A percentile compares a stretch with the other conserved stretches of the same genome.
Conservation (phyloP, 2,329 filamentous ascomycete species). For the Rutstroemia sydowiana region DNA sequence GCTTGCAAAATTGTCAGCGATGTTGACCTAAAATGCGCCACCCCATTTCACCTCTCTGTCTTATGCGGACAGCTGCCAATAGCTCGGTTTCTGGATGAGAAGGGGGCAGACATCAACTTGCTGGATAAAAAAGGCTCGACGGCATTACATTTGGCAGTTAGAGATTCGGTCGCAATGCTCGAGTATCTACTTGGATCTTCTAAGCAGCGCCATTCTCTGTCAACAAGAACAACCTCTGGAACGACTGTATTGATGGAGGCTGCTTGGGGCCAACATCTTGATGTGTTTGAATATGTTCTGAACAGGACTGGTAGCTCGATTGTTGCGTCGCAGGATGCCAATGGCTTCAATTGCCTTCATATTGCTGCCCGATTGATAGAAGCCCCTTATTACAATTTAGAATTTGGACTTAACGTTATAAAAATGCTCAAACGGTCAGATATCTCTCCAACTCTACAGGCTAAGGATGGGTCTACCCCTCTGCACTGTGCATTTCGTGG, state of each 20-base stretch:
- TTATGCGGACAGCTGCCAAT: not conserved
- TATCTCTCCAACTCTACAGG: not conserved
- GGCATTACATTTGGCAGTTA: not conserved
- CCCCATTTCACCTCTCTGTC: not conserved
- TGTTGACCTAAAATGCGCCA: not conserved
- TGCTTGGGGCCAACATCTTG: not conserved
- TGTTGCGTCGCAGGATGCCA: not conserved
- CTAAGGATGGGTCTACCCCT: not conserved
- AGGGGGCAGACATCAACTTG: not conserved
- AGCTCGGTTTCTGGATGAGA: not conserved
- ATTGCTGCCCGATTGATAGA: not conserved
- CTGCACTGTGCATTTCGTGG: not conserved
- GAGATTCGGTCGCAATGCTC: not conserved
- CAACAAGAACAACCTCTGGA: not conserved
- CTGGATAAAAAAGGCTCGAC: not conserved
- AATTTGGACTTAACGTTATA: not conserved
- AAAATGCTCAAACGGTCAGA: not conserved
- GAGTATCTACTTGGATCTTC: not conserved
- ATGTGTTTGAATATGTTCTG: not conserved
- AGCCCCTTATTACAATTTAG: too few relatives aligned
- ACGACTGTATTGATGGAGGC: not conserved
- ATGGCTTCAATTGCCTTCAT: not conserved
- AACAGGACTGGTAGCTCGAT: not conserved
- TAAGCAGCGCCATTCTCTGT: not conserved
- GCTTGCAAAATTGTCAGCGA: not conserved